Percentiles rank a stretch among this genome's conserved stretches.
These are phyloP conservation scores for Amauroascus niger DNA, from an alignment of 2,329 filamentous ascomycete species.

Conservation along the genomic window DNA sequence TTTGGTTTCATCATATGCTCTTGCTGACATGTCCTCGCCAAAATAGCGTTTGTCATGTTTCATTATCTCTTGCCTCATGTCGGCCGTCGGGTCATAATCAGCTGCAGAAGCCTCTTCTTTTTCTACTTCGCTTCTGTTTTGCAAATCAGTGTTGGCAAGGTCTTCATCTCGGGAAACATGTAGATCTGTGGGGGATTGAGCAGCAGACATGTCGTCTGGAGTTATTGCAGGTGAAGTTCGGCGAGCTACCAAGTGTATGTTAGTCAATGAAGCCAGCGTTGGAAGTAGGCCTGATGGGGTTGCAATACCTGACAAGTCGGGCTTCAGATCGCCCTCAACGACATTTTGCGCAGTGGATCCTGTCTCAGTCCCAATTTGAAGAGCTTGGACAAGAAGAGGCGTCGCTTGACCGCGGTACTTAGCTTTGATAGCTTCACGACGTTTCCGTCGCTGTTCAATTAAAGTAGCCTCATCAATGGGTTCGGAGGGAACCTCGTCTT, in stretches of 20 bases:
- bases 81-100: constrained; percentile 79
- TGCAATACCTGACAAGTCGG: constrained; percentile 32
- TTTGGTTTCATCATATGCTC: constrained; percentile 51
- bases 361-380: constrained; percentile 54
- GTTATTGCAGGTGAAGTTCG: constrained; percentile 39
- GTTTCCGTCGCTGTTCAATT: constrained; percentile 74
- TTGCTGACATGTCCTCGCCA: constrained; percentile 46
- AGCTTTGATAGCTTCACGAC: constrained; percentile 73
- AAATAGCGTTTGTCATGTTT: constrained; percentile 57
- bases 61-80: constrained; percentile 75
- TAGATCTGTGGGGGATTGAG: constrained; percentile 50
- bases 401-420: constrained; percentile 64
- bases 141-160: constrained; percentile 48
- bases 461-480: constrained; percentile 70
- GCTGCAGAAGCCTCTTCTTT: constrained; percentile 78
- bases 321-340: constrained; percentile 39
- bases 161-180: constrained; percentile 58
- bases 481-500: constrained; percentile 42
- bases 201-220: constrained; percentile 39
- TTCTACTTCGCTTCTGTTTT: constrained; percentile 37
- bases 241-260: constrained; percentile 31
- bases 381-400: constrained; percentile 64
- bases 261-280: constrained; percentile 18
- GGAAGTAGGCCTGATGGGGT: neutral
- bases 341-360: constrained; percentile 41